Evolutionary conservation across 148 eudicot species (phyloP), one percentile per base, ranked within the genome.

Genomic region (Arbutus unedo): DNA sequence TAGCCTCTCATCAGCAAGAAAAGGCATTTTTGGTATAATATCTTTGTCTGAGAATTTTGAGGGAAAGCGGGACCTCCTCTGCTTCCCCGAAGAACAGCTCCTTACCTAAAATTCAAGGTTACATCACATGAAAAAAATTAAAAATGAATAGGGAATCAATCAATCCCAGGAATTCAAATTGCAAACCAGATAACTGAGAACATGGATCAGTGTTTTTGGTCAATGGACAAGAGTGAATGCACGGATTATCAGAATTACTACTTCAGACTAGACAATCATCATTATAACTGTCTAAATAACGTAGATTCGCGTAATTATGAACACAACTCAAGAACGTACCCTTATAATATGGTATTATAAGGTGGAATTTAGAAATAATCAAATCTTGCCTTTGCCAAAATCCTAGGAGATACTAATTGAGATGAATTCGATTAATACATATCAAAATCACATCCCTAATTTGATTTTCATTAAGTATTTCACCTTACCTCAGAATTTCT

Each of bases 61-160:
- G 67, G 88, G 94, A 71, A 91, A 50, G 57, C 88, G 91, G 16
- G 95, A 74, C 82, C 89, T 91, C 66, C 96, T 91, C 76, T 93
- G 97, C 85, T 93, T 96, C 74, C 91, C 93, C 8, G 93, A 87
- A 44, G 95, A 92, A 81, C 90, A 87, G 82, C 97, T 94, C 88
- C 93, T 93, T n/a, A 83, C 91, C 98, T 96, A 91, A 78, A 81
- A 81, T 77, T 51, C 60, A 76, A 67, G 50, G 68, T 43, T 64
- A 49, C 72, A 55, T 55, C 16, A 15, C 67, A 56, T 41, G 68
- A 62, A n/a, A 38, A 25, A 70, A 31, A 57, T 19, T 31, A 80
- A 10, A 45, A 67, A 60, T 7, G 4, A 60, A 79, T 48, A 25
- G 4, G 47, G 5, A 49, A n/a, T 44, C 9, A 53, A 4, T 60